Evolutionary conservation across 2,329 filamentous ascomycete species (phyloP).

Genomic region (Aspergillus candidus): DNA sequence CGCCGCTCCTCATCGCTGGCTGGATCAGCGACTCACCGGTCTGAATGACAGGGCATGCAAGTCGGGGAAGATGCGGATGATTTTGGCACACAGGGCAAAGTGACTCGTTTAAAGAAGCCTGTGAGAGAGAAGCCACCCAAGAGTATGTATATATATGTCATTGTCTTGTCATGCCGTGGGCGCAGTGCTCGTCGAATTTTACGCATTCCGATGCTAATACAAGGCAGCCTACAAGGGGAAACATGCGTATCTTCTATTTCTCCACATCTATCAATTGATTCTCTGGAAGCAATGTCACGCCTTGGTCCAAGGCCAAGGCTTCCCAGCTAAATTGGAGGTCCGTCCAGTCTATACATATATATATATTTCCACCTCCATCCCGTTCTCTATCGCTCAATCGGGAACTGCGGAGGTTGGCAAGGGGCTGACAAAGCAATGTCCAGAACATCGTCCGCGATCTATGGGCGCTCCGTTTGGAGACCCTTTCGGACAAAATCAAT

Average conservation of each 20-base stretch:
- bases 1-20: no score
- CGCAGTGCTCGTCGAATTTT: conserved; percentile 42
- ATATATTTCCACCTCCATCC: not conserved
- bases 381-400: no score
- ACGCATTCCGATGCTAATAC: no score
- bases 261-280: conserved; percentile 79
- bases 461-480: conserved; percentile 69
- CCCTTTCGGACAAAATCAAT: conserved; percentile 44
- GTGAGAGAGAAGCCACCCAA: conserved; percentile 47
- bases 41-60: conserved; percentile 33
- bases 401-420: not conserved
- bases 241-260: conserved; percentile 67
- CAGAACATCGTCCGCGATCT: conserved; percentile 67
- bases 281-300: conserved; percentile 74
- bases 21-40: not conserved
- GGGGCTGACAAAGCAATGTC: conserved; percentile 7
- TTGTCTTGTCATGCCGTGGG: not conserved
- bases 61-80: conserved; percentile 60
- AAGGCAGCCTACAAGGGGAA: conserved; percentile 51
- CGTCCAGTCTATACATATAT: not conserved
- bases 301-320: conserved; percentile 60
- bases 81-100: conserved; percentile 57
- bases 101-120: conserved; percentile 50
- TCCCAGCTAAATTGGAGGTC: conserved; percentile 69
- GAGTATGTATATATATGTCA: conserved; percentile 30